Evolutionary conservation across 2,329 filamentous ascomycete species (phyloP), one percentile per base, ranked within the genome.

Genomic region (Phialophora chinensis): DNA sequence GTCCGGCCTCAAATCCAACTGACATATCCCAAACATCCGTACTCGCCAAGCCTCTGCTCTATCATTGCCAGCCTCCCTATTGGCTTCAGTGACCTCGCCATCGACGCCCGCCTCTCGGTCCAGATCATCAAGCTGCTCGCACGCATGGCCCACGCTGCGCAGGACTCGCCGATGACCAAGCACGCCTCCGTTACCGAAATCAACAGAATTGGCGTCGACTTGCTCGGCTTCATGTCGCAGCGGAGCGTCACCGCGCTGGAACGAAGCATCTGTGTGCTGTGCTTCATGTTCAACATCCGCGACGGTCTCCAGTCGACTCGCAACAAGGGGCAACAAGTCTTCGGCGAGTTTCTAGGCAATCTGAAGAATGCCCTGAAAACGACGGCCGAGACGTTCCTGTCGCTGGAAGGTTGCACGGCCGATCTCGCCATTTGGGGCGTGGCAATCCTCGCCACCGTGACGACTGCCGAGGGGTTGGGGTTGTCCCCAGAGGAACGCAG

Each of bases 251-350:
- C 49, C 6, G 23, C 49, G 4, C 14, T 53, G 20, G 49, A 53
- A 29, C 12, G 49, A 29, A 53, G 27, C 14, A 53, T 27, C 27
- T 53, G 49, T 20, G 10, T 53, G 27, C 49, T 53, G 23, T 27
- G 49, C 11, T 53, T 53, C 49, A 27, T 53, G 49, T 53, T 53
- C 49, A 53, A 27, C 23, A 17, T 25, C 49, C 49, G 12, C 20
- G 20, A 29, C 27, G 49, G 49, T 29, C 27, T 53, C 20, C 49
- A 53, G 27, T 20, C 23, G 49, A 25, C 7, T 5, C 49, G 49
- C 25, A 25, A 25, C 49, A 52, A 52, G 12, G 49, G 49, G 49
- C 49, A 52, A 25, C 49, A 27, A 52, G n/a, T 52, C 20, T 52
- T 23, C 17, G 49, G 49, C 20, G 25, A 52, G 25, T 52, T 52